Percentiles rank a stretch among this genome's conserved stretches.
Evolutionary conservation across 73 alveolate genomes (phyloP).

Genomic region (Uronychia binucleata): DNA sequence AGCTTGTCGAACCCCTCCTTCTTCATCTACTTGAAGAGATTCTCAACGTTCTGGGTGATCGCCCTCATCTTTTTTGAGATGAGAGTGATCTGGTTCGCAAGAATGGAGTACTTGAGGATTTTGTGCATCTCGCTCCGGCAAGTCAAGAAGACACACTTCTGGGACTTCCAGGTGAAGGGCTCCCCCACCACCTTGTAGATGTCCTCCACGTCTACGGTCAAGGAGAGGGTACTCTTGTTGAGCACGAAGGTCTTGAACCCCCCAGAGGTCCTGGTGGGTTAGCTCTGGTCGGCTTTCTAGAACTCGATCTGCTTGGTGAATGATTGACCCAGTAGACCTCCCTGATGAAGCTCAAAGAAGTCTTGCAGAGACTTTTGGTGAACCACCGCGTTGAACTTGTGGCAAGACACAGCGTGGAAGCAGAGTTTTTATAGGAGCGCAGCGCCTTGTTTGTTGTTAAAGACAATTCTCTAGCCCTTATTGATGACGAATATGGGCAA

Average conservation of each 20-base stretch:
- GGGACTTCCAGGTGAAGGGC: background rate
- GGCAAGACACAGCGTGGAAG: background rate
- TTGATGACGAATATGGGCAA: background rate
- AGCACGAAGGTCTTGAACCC: background rate
- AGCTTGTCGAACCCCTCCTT: background rate
- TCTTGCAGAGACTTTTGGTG: background rate
- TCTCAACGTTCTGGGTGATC: background rate
- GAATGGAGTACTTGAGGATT: background rate
- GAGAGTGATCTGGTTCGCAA: background rate
- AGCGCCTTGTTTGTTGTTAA: background rate
- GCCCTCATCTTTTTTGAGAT: background rate
- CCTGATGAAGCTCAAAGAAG: background rate
- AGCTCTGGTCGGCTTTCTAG: background rate
- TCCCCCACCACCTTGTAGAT: background rate
- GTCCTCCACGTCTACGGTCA: background rate
- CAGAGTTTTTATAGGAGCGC: background rate
- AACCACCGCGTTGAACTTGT: background rate
- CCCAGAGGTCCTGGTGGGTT: no score
- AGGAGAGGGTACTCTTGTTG: background rate
- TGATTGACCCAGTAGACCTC: background rate
- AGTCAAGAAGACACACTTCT: background rate
- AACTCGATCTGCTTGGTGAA: background rate
- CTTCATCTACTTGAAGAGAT: background rate
- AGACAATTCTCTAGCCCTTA: background rate
- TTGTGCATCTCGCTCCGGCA: background rate